phyloP scores from a whole-genome alignment of 169 alveolate genomes.

The Eimeria maxima region DNA sequence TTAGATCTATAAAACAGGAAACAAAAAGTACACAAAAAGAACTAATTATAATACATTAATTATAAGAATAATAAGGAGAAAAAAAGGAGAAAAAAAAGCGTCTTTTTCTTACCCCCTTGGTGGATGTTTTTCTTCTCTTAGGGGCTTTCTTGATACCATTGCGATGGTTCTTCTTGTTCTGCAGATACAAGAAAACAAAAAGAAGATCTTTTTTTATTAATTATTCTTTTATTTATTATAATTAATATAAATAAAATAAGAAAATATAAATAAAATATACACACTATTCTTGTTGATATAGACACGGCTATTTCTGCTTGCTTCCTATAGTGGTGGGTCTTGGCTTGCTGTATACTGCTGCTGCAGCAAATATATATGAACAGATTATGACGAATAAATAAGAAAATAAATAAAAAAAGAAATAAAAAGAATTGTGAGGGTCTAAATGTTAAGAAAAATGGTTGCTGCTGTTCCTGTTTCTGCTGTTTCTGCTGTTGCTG shows the following conservation, averaged over 20 bases:
- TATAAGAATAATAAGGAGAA: background rate
- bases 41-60: background rate
- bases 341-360: no score
- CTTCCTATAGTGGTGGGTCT: no score
- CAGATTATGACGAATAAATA: no score
- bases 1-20: no score
- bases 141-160: slow-evolving; percentile 92
- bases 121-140: slow-evolving; percentile 89
- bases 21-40: background rate
- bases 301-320: no score
- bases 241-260: no score
- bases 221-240: no score
- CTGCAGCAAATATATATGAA: no score
- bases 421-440: background rate
- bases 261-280: no score
- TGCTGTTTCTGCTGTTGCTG: slow-evolving; percentile 22
- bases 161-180: slow-evolving; percentile 93
- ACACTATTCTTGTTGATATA: no score
- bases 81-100: background rate
- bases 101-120: slow-evolving; percentile 90
- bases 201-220: background rate
- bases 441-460: no score
- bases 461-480: background rate
- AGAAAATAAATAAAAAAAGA: no score
- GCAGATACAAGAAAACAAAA: background rate